A percentile compares a stretch with the other conserved stretches of the same genome.
Evolutionary conservation across 2,329 filamentous ascomycete genomes (phyloP).

Genomic region (Penicillium oxalicum): DNA sequence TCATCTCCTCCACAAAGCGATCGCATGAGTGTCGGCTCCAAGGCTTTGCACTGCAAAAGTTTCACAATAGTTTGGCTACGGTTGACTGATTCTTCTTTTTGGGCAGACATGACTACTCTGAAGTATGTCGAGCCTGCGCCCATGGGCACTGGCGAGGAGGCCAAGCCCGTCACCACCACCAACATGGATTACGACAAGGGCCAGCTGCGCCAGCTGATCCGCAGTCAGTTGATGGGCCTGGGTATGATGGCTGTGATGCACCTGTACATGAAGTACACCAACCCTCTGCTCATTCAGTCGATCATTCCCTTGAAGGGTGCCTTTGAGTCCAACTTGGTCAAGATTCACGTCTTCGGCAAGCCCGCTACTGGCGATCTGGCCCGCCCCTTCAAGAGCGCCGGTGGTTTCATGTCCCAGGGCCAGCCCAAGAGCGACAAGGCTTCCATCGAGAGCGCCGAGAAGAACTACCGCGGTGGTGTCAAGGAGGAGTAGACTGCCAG

Average conservation of each 20-base stretch:
- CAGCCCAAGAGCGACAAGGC: slow-evolving; percentile 89
- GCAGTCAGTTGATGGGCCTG: slow-evolving; percentile 88
- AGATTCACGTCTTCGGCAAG: slow-evolving; percentile 87
- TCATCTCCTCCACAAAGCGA: background rate
- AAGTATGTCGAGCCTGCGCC: slow-evolving; percentile 97
- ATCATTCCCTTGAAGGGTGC: slow-evolving; percentile 96
- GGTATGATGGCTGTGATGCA: slow-evolving; percentile 99
- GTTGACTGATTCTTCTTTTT: background rate
- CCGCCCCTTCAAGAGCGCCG: slow-evolving; percentile 85
- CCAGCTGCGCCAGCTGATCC: slow-evolving; percentile 80
- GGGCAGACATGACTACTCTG: slow-evolving; percentile 82
- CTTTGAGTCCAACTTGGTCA: slow-evolving; percentile 90
- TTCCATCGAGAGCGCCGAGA: slow-evolving; percentile 50
- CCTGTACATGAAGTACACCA: slow-evolving; percentile 99
- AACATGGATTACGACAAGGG: slow-evolving; percentile 87
- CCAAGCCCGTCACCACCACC: slow-evolving; percentile 93
- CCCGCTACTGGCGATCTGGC: slow-evolving; percentile 85
- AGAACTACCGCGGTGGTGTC: slow-evolving; percentile 46
- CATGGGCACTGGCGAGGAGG: slow-evolving; percentile 88
- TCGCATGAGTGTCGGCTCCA: background rate
- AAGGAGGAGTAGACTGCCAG: slow-evolving; percentile 43
- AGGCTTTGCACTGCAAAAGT: background rate
- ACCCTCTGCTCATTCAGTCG: slow-evolving; percentile 96
- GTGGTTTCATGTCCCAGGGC: slow-evolving; percentile 68
- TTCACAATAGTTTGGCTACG: no score